Base-by-base conservation (phyloP, 1,284 basidiomycete species). In the Puccinia novopanici region DNA sequence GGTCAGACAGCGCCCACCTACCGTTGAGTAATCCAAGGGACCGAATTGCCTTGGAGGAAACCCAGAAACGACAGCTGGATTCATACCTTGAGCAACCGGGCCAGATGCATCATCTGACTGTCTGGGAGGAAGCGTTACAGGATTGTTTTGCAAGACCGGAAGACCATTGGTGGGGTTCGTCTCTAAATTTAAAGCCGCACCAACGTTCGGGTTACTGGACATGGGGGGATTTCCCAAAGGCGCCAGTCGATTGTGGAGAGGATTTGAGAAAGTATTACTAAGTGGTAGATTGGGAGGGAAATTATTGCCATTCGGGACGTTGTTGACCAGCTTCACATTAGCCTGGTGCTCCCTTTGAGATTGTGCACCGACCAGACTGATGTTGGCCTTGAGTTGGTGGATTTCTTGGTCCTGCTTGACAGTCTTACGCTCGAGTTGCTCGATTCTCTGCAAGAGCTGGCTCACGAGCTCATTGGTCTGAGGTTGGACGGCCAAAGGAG, bases 351-450 rank as follows among this genome's bases (percentile, higher is more conserved):
- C 61, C 30, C 74, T 42, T 75, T 61, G 74, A 45, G 71, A 30
- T 70, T 63, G 79, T 19, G 55, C 61, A 22, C 61, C 52, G 15
- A 67, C 37, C 61, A 57, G 65, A 27, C 37, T 81, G 17, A 75
- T 63, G 42, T 70, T 67, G 24, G 79, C 61, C 55, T 81, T 74
- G 10, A 81, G 48, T 40, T 65, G 61, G 52, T 40, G 59, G 19
- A 81, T 74, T 9, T 74, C 79, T 45, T 67, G 63, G n/a, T 81
- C 79, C 55, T 81, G 79, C 37, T 63, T 65, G 27, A 65, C 61
- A 45, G 63, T 61, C 50, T 72, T 74, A 30, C 79, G 79, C 50
- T 81, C 79, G 22, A 81, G 52, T 37, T 75, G 79, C 37, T 81
- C 79, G 42, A 81, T 67, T 70, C 79, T 74, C 40, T 48, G 54